A percentile compares a stretch with the other conserved stretches of the same genome.
These are phyloP conservation scores for Marchantia polymorpha DNA, from an alignment of 225 moss, liverwort and hornwort genomes.

Conservation along the genomic window DNA sequence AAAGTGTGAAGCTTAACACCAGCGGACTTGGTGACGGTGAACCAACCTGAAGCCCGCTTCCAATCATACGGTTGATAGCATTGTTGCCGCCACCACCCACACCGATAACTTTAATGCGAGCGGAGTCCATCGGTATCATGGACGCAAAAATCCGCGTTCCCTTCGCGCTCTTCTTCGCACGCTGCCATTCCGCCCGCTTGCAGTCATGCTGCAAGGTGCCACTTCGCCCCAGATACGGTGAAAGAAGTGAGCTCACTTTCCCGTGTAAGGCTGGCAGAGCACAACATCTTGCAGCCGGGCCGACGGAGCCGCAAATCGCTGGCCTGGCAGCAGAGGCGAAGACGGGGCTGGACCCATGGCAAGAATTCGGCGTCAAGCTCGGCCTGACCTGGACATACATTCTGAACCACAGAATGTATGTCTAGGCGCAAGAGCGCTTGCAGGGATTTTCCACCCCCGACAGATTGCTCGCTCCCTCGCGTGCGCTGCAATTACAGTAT, in stretches of 20 bases:
- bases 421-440: conserved; percentile 17
- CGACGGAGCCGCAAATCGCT: conserved; percentile 6
- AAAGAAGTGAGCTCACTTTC: conserved; percentile 17
- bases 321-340: background rate
- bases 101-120: conserved; percentile 93
- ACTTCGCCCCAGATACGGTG: conserved; percentile 29
- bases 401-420: conserved; percentile 43
- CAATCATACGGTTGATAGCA: conserved; percentile 98
- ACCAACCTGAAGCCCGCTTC: conserved; percentile 85
- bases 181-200: conserved; percentile 26
- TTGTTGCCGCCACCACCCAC: conserved; percentile 98
- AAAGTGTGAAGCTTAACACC: background rate
- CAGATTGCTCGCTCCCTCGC: background rate
- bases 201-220: conserved; percentile 19
- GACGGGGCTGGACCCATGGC: conserved; percentile 25
- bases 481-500: too few species aligned
- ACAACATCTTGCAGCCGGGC: conserved; percentile 26
- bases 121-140: conserved; percentile 59
- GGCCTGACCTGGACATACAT: conserved; percentile 55
- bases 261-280: conserved; percentile 8
- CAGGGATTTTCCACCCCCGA: background rate
- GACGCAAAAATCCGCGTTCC: conserved; percentile 35
- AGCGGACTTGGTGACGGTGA: too few species aligned
- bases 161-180: conserved; percentile 11
- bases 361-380: conserved; percentile 30